phyloP scores from a whole-genome alignment of 202 grass and related monocot genomes.

The Bolboschoenoplectus hybrid region DNA sequence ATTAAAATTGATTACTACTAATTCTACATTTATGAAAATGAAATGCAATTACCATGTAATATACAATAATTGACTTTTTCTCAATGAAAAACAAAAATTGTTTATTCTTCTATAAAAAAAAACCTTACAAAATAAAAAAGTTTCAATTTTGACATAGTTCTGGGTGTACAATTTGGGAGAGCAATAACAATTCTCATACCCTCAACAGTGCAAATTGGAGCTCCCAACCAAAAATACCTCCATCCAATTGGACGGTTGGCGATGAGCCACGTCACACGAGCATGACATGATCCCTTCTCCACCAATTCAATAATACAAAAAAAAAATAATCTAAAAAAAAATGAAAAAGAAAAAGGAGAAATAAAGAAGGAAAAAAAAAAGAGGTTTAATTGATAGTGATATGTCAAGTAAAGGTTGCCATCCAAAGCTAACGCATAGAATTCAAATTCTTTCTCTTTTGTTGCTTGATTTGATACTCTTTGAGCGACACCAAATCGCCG shows the following conservation, averaged over 20 bases:
- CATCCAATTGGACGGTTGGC: slow-evolving; percentile 23
- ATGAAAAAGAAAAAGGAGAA: background rate
- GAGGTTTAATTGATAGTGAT: background rate
- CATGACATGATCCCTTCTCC: slow-evolving; percentile 1
- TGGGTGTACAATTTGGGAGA: background rate
- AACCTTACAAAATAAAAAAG: background rate
- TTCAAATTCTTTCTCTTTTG: slow-evolving; percentile 11
- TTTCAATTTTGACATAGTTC: background rate
- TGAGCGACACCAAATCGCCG: slow-evolving; percentile 17
- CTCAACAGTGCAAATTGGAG: background rate
- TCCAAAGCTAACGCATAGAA: slow-evolving; percentile 27
- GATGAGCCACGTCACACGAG: slow-evolving; percentile 32
- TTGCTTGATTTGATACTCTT: slow-evolving; percentile 17
- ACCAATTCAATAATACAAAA: slow-evolving; percentile 20
- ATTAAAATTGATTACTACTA: too few relatives aligned
- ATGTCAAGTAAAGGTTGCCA: slow-evolving; percentile 2
- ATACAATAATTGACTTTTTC: background rate
- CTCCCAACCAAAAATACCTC: background rate
- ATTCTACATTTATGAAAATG: too few relatives aligned
- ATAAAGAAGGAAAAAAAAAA: background rate
- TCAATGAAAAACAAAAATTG: background rate
- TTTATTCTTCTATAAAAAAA: background rate
- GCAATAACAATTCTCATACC: background rate
- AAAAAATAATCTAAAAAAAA: background rate
- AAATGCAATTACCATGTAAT: too few relatives aligned